These are phyloP conservation scores for Daldinia sp. DNA, from an alignment of 2,329 filamentous ascomycete species.

Conservation along the genomic window DNA sequence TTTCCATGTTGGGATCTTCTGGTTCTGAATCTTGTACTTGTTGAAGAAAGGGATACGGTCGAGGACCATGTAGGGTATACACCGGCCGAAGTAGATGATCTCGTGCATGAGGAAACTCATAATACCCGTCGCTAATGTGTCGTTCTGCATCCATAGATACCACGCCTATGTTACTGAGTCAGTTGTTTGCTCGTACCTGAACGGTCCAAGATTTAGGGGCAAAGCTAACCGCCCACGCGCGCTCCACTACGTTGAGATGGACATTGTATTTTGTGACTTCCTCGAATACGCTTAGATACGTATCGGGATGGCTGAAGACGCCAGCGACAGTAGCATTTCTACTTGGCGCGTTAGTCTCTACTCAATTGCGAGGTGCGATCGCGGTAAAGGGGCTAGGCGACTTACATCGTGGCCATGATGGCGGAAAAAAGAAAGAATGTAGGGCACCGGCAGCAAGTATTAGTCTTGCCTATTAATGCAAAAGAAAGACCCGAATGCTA, in stretches of 20 bases:
- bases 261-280: slow-evolving; percentile 79
- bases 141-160: slow-evolving; percentile 99
- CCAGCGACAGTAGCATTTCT: slow-evolving; percentile 61
- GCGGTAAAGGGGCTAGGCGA: background rate
- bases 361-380: background rate
- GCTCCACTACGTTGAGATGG: slow-evolving; percentile 85
- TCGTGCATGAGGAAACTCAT: slow-evolving; percentile 98
- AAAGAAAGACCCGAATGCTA: background rate
- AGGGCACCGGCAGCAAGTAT: slow-evolving; percentile 1
- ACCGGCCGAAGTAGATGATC: slow-evolving; percentile 90
- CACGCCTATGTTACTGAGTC: slow-evolving; percentile 65
- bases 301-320: slow-evolving; percentile 57
- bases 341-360: slow-evolving; percentile 27
- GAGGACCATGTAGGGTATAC: slow-evolving; percentile 90
- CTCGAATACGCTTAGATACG: slow-evolving; percentile 67
- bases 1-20: slow-evolving; percentile 88
- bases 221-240: slow-evolving; percentile 81
- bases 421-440: background rate
- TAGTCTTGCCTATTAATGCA: slow-evolving; percentile 1
- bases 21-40: slow-evolving; percentile 91
- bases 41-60: slow-evolving; percentile 87
- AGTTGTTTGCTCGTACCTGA: slow-evolving; percentile 19
- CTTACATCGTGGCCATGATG: slow-evolving; percentile 46
- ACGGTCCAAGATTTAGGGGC: slow-evolving; percentile 17
- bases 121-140: slow-evolving; percentile 94